Base-by-base conservation (phyloP, 2,329 filamentous ascomycete genomes). In the Ascochyta lentis region DNA sequence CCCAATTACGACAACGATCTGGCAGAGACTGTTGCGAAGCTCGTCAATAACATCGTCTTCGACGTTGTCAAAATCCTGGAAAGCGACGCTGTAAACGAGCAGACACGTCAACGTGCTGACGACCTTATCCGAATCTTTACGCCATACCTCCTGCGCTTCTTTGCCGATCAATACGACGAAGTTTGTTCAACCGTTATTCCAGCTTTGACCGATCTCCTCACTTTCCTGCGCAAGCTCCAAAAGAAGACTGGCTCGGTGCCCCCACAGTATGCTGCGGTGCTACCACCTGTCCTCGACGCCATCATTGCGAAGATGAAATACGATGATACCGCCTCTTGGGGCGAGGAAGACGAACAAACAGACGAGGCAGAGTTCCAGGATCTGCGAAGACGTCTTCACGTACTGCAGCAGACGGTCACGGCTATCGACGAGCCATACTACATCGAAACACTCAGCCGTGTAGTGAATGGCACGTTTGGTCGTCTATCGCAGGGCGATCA, bases 301-400 rank as follows among this genome's bases (percentile, higher is more conserved):
- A 94, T 98, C 67, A 90, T 99, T 56, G 83, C 86, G 52, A 99
- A 99, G 79, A 97, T 98, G 92, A 89, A 94, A 71, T 98, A 96
- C 71, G 95, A 99, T 68, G 94, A 97, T 72, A 97, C 94, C 6
- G 90, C 91, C 1, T 89, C 86, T 19, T 98, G 94, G 94, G 94
- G 93, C 34, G 88, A 93, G 54, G 93, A 97, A 71, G 92, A 96
- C 66, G 93, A 96, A 66, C 89, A 96, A 75, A 96, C 92, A 2
- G 95, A 98, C 67, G 95, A 99, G 77, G 95, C 94, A 24, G 95
- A 99, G 73, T 99, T 99, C 67, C 91, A 96, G 71, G 95, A 99
- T 66, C 83, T 99, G 49, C 87, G 96, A 56, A 96, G 96, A 75
- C 86, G 91, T 65, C 81, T 99, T 43, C 91, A 96, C 74, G 89